Evolutionary conservation across 805 yeast species (phyloP), one percentile per base, ranked within the genome.

Genomic region (Zygosaccharomyces pseudorouxii): DNA sequence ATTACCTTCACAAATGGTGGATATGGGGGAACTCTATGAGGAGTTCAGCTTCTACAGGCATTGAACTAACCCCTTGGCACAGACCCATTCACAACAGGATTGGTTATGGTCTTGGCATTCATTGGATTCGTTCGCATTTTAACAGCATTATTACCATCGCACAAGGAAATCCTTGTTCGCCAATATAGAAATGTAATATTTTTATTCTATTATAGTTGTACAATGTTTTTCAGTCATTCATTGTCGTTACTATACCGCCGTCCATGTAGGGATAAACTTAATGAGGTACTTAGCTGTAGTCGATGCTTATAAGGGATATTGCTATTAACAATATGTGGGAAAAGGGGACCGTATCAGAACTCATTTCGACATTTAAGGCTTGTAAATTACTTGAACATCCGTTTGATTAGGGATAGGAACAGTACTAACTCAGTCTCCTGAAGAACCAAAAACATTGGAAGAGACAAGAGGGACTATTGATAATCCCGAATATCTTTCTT

Each of bases 21-120:
- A 52, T 28, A 43, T 42, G 5, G 53, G 46, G n/a, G 56, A 55
- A 9, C 46, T 55, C 16, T 57, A 54, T 20, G 63, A 60, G 33
- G 63, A 58, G 48, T 56, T 57, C 19, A 58, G 60, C 40, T 56
- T 57, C 38, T 56, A 52, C 48, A 55, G 40, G 45, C 56, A 56
- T 42, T 55, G 49, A 45, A 42, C n/a, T 22, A 20, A 14, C 25
- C 11, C 8, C 22, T n/a, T 8, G 18, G 18, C 12, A 14, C 14
- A 19, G 8, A 27, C 19, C 5, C 22, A 27, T 19, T 23, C 5
- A 5, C 6, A 16, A 12, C 10, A 27, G 44, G 9, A 27, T 14
- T 11, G 44, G 36, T 14, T 5, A 5, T 14, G 12, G 19, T 14
- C 3, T 33, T 9, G 35, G 16, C n/a, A n/a, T 30, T 30, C 5